phyloP scores from a whole-genome alignment of 257 asterid species.

The Solanum okadae region DNA sequence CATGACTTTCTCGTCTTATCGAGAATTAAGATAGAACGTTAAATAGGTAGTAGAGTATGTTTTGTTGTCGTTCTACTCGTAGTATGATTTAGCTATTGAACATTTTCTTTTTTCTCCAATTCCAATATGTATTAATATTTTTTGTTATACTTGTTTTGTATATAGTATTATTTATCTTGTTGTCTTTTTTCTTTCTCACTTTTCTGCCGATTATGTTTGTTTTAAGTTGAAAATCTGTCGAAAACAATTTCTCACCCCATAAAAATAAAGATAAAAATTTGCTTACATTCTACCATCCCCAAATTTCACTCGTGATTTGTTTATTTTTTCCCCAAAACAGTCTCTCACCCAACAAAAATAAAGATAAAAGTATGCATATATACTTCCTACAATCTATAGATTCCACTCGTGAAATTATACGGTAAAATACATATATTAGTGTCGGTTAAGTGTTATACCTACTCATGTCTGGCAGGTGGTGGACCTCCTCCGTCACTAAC shows the following conservation, averaged over 20 bases:
- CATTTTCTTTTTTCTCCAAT: background rate
- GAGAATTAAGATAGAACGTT: background rate
- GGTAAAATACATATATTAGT: background rate
- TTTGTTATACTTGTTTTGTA: background rate
- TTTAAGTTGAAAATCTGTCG: background rate
- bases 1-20: too few species aligned
- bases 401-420: background rate
- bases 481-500: background rate
- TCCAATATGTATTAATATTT: background rate
- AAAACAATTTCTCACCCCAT: too few species aligned
- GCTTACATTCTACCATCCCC: too few species aligned
- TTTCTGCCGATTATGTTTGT: background rate
- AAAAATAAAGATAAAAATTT: background rate
- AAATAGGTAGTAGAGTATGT: background rate
- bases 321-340: background rate
- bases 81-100: background rate
- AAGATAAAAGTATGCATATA: background rate
- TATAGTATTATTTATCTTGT: background rate
- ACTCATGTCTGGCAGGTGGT: background rate
- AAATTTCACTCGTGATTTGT: background rate
- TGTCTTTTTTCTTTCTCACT: background rate
- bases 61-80: background rate
- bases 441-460: background rate
- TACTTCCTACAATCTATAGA: background rate
- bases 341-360: background rate